Conservation (phyloP, 441 rosid species). For the Caryocar brasiliense region DNA sequence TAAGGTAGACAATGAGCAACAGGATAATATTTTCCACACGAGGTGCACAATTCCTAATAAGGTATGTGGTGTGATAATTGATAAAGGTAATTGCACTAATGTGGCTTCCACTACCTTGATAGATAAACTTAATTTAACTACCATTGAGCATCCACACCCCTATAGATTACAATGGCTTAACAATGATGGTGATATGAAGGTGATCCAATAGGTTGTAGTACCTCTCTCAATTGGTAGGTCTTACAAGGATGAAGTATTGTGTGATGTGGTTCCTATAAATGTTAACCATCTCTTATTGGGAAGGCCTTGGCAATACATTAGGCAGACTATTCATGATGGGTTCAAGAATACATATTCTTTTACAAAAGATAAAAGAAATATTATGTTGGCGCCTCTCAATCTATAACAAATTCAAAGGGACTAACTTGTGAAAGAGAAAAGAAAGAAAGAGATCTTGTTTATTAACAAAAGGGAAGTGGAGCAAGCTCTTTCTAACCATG, state of each 20-base stretch:
- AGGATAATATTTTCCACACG: background rate
- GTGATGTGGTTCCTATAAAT: background rate
- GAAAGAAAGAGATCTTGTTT: no score
- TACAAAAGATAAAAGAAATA: no score
- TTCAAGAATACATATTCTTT: no score
- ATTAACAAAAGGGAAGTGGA: no score
- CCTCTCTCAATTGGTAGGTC: background rate
- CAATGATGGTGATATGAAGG: background rate
- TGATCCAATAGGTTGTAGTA: background rate
- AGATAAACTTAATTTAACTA: background rate
- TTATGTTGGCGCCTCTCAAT: no score
- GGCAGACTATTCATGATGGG: background rate
- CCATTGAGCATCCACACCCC: background rate
- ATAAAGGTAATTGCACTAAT: background rate
- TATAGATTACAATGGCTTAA: background rate
- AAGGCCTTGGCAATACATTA: background rate
- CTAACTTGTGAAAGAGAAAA: no score
- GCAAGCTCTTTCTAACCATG: no score
- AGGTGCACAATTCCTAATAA: background rate
- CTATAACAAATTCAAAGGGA: no score
- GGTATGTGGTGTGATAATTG: background rate
- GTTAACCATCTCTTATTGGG: background rate
- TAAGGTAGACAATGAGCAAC: background rate
- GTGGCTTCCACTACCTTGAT: background rate
- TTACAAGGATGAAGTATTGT: background rate